Conservation (phyloP, 2,329 filamentous ascomycete genomes). For the Botryosphaeria dothidea region DNA sequence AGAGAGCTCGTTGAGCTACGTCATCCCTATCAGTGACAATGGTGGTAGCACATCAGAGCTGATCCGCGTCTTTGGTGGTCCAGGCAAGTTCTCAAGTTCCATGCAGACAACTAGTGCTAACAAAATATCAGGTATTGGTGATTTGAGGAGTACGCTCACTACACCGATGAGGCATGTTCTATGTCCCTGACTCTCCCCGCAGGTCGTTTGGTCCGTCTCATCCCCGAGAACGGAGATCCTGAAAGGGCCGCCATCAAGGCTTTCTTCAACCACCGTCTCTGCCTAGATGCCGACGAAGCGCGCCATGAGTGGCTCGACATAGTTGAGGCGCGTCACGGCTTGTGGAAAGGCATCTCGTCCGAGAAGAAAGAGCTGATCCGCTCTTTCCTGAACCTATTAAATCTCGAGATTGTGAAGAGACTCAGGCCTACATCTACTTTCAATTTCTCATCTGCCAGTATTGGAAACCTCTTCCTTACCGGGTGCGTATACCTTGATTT, state of each 20-base stretch:
- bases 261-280: conserved; percentile 85
- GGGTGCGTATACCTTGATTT: conserved; percentile 37
- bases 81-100: conserved; percentile 59
- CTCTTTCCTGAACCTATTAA: conserved; percentile 52
- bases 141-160: conserved; percentile 66
- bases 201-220: conserved; percentile 88
- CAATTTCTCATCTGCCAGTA: conserved; percentile 52
- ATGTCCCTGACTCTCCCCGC: conserved; percentile 16
- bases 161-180: not conserved
- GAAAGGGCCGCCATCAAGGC: conserved; percentile 71
- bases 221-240: conserved; percentile 62
- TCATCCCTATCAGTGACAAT: conserved; percentile 96
- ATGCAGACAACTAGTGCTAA: conserved; percentile 13
- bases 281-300: conserved; percentile 61
- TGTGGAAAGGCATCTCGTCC: conserved; percentile 64
- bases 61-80: conserved; percentile 91
- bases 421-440: conserved; percentile 48
- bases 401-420: conserved; percentile 52
- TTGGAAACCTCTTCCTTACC: conserved; percentile 54
- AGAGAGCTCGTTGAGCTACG: conserved; percentile 71
- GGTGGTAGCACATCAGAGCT: conserved; percentile 91
- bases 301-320: conserved; percentile 84
- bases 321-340: conserved; percentile 74
- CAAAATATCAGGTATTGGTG: conserved; percentile 59
- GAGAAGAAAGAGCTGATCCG: conserved; percentile 55